A percentile compares a stretch with the other conserved stretches of the same genome.
These are phyloP conservation scores for Exophiala viscosa DNA, from an alignment of 2,329 filamentous ascomycete genomes.

Conservation along the genomic window DNA sequence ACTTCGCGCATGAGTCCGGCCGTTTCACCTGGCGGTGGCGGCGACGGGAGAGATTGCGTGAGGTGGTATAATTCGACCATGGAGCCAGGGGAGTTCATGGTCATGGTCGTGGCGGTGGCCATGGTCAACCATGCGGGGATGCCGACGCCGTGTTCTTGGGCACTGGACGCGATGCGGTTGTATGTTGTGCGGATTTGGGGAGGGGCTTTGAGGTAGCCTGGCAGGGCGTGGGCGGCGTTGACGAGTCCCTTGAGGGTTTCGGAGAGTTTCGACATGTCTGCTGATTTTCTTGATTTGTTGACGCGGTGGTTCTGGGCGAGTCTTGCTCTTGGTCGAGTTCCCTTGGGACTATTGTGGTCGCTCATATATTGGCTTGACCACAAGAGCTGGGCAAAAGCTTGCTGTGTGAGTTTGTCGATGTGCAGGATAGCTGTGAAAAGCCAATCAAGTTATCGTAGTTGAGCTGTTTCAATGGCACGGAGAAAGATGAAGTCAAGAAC, in stretches of 20 bases:
- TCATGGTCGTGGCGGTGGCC: conserved; percentile 77
- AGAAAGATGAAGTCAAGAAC: not conserved
- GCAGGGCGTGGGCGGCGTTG: conserved; percentile 64
- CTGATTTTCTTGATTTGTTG: not conserved
- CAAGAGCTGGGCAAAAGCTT: not conserved
- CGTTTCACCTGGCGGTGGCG: conserved; percentile 29
- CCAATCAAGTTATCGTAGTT: not conserved
- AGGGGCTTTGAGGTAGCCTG: conserved; percentile 63
- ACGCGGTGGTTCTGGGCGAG: not conserved
- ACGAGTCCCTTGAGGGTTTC: conserved; percentile 68
- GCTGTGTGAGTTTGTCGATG: not conserved
- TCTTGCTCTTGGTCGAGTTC: not conserved
- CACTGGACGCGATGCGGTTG: conserved; percentile 60
- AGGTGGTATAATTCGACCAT: conserved; percentile 53
- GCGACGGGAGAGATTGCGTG: conserved; percentile 45
- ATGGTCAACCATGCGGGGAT: conserved; percentile 63
- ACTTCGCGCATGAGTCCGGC: conserved; percentile 45
- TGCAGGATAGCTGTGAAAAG: not conserved
- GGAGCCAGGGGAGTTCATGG: conserved; percentile 78
- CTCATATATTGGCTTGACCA: conserved; percentile 7
- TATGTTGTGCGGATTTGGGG: conserved; percentile 62
- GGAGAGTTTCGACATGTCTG: conserved; percentile 68
- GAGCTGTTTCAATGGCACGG: not conserved
- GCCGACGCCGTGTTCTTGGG: conserved; percentile 59
- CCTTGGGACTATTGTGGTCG: conserved; percentile 4